Evolutionary conservation across 139 green algal genomes (phyloP).

Genomic region (Tetratostichococcus sp.): DNA sequence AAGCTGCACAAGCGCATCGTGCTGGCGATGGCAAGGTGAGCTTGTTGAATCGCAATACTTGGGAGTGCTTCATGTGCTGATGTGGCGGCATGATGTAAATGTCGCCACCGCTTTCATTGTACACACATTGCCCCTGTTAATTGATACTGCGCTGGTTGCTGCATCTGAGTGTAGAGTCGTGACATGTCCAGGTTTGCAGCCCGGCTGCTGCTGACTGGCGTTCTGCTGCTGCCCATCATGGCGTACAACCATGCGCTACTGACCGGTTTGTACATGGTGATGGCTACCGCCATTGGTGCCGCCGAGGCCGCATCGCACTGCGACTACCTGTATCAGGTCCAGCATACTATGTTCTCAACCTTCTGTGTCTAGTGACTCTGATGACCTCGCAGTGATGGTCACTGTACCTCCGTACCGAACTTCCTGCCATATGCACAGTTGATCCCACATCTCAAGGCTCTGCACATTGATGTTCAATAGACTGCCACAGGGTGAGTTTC

Average conservation of each 20-base stretch:
- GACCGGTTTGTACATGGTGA: background rate
- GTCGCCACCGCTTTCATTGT: too few relatives aligned
- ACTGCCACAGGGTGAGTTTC: background rate
- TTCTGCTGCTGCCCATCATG: slow-evolving; percentile 1
- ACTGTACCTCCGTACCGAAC: too few relatives aligned
- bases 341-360: too few relatives aligned
- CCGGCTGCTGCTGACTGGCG: background rate
- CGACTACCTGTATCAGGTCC: background rate
- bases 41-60: background rate
- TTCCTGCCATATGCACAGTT: too few relatives aligned
- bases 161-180: too few relatives aligned
- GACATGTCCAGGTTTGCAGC: background rate
- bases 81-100: too few relatives aligned
- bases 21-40: slow-evolving; percentile 26
- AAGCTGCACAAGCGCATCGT: slow-evolving; percentile 32
- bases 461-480: background rate
- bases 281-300: background rate
- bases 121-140: too few relatives aligned
- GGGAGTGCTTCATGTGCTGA: too few relatives aligned
- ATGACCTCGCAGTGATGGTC: too few relatives aligned
- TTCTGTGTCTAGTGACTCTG: too few relatives aligned
- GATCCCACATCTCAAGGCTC: too few relatives aligned
- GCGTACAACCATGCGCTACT: background rate
- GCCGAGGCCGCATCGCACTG: background rate
- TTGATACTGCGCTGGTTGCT: too few relatives aligned